A percentile compares a stretch with the other conserved stretches of the same genome.
Evolutionary conservation across 176 grass and related monocot species (phyloP).

Genomic region (Cymbopogon citratus): DNA sequence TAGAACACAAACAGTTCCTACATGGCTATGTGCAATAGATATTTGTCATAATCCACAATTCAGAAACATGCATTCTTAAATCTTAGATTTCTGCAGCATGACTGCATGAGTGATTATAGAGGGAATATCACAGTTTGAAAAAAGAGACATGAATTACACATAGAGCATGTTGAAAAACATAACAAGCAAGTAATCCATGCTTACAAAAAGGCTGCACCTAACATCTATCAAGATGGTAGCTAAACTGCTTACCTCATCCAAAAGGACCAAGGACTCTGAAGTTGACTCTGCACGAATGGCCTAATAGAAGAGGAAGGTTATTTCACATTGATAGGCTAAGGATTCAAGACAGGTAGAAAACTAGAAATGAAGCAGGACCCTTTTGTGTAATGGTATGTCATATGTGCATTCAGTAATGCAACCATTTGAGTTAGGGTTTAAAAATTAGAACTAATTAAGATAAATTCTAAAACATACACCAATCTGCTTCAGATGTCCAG

Average conservation of each 20-base stretch:
- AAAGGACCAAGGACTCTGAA: conserved; percentile 62
- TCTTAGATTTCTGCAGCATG: not conserved
- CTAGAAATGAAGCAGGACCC: not conserved
- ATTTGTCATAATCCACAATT: conserved; percentile 7
- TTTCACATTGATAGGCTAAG: conserved; percentile 13
- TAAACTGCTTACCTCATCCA: conserved; percentile 62
- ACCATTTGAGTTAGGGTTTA: conserved; percentile 2
- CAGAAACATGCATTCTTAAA: conserved; percentile 13
- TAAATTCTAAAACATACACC: conserved; percentile 47
- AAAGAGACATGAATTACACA: not conserved
- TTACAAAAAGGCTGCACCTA: not conserved
- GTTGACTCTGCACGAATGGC: conserved; percentile 54
- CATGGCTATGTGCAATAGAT: not conserved
- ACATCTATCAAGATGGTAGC: conserved; percentile 4
- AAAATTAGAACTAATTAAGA: conserved; percentile 2
- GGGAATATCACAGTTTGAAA: not conserved
- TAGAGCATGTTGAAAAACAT: not conserved
- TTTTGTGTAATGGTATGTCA: not conserved
- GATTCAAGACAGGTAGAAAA: conserved; percentile 6
- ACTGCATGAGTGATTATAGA: not conserved
- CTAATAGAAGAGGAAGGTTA: conserved; percentile 28
- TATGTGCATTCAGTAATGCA: not conserved
- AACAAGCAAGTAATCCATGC: not conserved
- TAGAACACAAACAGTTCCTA: not conserved
- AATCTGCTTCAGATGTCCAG: conserved; percentile 75